Conservation (phyloP, 2,329 filamentous ascomycete species). For the Amauroascus verrucosus region DNA sequence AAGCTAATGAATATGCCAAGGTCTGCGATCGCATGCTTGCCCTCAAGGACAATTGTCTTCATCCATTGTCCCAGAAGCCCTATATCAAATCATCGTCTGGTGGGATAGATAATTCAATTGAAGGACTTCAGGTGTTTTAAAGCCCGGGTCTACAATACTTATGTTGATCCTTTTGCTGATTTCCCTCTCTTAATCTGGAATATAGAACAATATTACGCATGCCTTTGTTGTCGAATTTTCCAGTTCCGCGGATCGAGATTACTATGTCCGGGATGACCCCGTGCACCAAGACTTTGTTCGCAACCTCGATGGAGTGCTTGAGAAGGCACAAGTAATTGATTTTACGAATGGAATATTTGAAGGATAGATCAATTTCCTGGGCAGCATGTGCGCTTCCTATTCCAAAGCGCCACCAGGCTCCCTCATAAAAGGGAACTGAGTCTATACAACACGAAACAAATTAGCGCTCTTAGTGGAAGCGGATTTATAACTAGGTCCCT, state of each 20-base stretch:
- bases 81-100: constrained; percentile 53
- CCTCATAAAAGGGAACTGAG: too few relatives aligned
- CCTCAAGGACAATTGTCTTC: constrained; percentile 49
- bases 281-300: constrained; percentile 52
- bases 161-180: too few relatives aligned
- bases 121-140: constrained; percentile 47
- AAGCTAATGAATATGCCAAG: constrained; percentile 28
- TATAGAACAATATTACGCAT: constrained; percentile 54
- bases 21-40: constrained; percentile 48
- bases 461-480: too few relatives aligned
- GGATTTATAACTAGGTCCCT: too few relatives aligned
- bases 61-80: constrained; percentile 47
- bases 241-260: constrained; percentile 54
- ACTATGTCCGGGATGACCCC: constrained; percentile 57
- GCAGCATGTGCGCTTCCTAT: too few relatives aligned
- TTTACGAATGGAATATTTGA: constrained; percentile 21
- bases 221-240: constrained; percentile 60
- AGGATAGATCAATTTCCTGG: too few relatives aligned
- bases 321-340: constrained; percentile 32
- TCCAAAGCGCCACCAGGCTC: too few relatives aligned
- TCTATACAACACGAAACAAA: too few relatives aligned
- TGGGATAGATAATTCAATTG: constrained; percentile 52
- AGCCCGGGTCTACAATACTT: too few relatives aligned
- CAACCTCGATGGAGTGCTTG: constrained; percentile 25
- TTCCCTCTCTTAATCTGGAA: neutral